Percentiles rank a stretch among this genome's conserved stretches.
Evolutionary conservation across 2,329 filamentous ascomycete species (phyloP).

Genomic region (Ceratocystis cubensis): DNA sequence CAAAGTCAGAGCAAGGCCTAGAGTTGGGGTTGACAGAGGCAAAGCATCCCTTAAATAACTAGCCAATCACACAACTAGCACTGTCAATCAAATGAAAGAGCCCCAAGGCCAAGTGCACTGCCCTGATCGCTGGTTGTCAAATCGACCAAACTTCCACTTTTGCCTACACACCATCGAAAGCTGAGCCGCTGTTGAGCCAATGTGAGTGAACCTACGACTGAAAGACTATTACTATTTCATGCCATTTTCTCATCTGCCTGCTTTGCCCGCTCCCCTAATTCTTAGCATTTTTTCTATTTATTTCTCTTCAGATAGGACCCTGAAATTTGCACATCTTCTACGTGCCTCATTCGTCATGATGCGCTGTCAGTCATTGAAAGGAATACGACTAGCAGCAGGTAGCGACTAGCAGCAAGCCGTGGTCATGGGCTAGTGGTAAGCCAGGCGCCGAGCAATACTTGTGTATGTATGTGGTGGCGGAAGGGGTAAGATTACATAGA

Average conservation of each 20-base stretch:
- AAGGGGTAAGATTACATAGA: neutral
- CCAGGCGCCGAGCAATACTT: neutral
- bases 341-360: constrained; percentile 3
- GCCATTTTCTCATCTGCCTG: neutral
- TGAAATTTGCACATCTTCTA: neutral
- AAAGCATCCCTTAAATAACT: neutral
- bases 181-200: neutral
- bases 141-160: neutral
- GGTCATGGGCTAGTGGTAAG: neutral
- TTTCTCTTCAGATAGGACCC: neutral
- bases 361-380: neutral
- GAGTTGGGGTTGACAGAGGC: neutral
- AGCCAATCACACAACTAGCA: neutral
- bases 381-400: neutral
- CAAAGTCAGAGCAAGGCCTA: neutral
- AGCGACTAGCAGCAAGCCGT: neutral
- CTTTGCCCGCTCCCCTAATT: neutral
- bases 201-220: too few species aligned
- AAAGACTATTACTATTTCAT: neutral
- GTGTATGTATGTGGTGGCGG: neutral
- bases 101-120: neutral
- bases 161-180: neutral
- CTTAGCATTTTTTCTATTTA: neutral
- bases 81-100: neutral
- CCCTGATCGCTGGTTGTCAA: neutral